Evolutionary conservation across 345 rosid genomes (phyloP).

Genomic region (Arabis alpina): DNA sequence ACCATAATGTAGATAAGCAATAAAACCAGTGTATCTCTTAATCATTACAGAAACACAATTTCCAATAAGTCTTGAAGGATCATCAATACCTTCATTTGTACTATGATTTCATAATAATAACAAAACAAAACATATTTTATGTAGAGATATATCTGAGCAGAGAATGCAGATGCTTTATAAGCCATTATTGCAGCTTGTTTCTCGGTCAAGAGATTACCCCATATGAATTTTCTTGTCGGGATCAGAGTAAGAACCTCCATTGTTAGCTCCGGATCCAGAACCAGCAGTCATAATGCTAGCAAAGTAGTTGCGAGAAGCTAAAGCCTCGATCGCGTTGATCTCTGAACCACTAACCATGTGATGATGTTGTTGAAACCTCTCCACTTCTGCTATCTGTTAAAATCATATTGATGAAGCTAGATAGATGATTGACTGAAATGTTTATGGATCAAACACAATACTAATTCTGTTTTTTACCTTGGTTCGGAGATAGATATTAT

Average conservation of each 20-base stretch:
- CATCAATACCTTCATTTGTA: slow-evolving; percentile 34
- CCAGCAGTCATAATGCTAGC: slow-evolving; percentile 55
- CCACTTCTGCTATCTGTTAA: slow-evolving; percentile 78
- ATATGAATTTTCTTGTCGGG: slow-evolving; percentile 86
- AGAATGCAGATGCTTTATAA: slow-evolving; percentile 18
- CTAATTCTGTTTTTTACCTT: slow-evolving; percentile 52
- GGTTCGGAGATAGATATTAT: slow-evolving; percentile 73
- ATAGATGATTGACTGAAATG: slow-evolving; percentile 1
- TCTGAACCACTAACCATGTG: slow-evolving; percentile 75
- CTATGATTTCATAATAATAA: slow-evolving; percentile 9
- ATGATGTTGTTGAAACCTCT: slow-evolving; percentile 72
- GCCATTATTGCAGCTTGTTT: slow-evolving; percentile 4
- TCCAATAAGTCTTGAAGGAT: slow-evolving; percentile 36
- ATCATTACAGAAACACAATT: slow-evolving; percentile 30
- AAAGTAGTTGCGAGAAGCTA: slow-evolving; percentile 89
- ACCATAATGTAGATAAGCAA: slow-evolving; percentile 2
- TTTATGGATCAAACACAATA: neutral
- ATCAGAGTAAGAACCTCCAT: slow-evolving; percentile 54
- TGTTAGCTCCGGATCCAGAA: slow-evolving; percentile 47
- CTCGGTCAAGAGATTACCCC: slow-evolving; percentile 47
- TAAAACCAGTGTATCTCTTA: slow-evolving; percentile 7
- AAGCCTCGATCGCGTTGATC: slow-evolving; percentile 77
- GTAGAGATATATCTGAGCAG: slow-evolving; percentile 10
- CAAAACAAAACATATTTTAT: slow-evolving; percentile 10
- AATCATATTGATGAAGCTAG: neutral